Evolutionary conservation across 352 stramenopile species (phyloP).

Genomic region (Globisporangium cederbergense): DNA sequence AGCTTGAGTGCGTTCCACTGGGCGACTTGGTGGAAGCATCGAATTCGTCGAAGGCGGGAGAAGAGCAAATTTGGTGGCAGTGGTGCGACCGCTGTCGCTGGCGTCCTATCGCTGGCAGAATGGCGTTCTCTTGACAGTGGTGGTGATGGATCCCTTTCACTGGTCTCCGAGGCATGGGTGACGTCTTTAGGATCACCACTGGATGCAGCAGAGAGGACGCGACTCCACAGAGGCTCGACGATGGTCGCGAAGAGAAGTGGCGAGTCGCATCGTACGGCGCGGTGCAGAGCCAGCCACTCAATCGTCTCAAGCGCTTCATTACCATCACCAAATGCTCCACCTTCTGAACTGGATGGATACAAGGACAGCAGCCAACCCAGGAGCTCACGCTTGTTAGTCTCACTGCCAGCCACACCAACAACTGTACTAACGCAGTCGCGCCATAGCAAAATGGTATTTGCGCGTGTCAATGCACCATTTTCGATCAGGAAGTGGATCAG

Average conservation of each 20-base stretch:
- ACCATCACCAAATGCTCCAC: neutral
- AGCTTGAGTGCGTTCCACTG: conserved; percentile 38
- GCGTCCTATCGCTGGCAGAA: neutral
- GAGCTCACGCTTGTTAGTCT: conserved; percentile 1
- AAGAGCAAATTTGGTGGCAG: conserved; percentile 6
- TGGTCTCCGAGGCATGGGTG: neutral
- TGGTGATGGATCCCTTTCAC: neutral
- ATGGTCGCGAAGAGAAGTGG: conserved; percentile 5
- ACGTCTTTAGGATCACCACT: neutral
- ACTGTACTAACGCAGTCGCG: neutral
- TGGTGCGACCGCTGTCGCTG: no score
- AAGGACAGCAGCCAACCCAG: conserved; percentile 1
- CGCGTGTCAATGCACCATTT: neutral
- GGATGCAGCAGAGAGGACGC: neutral
- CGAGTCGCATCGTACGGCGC: conserved; percentile 10
- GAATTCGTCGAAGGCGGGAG: neutral
- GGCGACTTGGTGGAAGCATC: conserved; percentile 21
- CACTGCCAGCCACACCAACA: no score
- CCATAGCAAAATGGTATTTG: neutral
- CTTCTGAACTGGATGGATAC: neutral
- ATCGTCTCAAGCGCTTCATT: neutral
- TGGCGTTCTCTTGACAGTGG: neutral
- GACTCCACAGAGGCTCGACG: conserved; percentile 4
- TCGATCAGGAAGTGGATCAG: conserved; percentile 19
- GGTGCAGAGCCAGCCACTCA: conserved; percentile 6